These are phyloP conservation scores for Schizochytrium sp. DNA, from an alignment of 108 stramenopile genomes.

Conservation along the genomic window DNA sequence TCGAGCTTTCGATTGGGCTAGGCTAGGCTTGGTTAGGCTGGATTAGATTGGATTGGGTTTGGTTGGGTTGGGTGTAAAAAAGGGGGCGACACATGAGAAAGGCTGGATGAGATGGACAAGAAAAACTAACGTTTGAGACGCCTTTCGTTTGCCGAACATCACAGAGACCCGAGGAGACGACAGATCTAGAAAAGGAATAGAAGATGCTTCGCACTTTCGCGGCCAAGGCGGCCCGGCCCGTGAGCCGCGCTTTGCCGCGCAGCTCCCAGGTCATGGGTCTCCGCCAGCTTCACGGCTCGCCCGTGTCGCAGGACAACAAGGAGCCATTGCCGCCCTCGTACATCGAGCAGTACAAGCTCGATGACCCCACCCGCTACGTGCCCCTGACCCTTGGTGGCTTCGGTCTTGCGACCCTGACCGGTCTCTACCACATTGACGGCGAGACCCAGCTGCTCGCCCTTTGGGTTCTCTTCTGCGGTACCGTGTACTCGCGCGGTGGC, in stretches of 20 bases:
- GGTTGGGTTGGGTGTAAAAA: no score
- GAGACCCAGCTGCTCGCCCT: constrained; percentile 14
- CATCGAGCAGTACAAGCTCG: constrained; percentile 16
- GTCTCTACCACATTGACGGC: constrained; percentile 7
- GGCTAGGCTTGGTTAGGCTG: no score
- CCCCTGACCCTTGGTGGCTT: constrained; percentile 6
- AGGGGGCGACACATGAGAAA: no score
- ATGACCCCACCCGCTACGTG: neutral
- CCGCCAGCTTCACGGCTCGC: neutral
- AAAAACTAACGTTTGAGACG: neutral
- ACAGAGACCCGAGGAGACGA: neutral
- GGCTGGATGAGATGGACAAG: no score
- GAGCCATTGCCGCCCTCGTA: neutral
- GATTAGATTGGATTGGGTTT: no score
- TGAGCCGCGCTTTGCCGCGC: neutral
- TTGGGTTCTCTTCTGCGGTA: constrained; percentile 15
- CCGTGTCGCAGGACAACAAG: neutral
- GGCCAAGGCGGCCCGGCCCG: neutral
- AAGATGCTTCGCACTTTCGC: neutral
- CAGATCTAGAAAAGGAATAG: neutral
- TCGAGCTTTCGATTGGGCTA: no score
- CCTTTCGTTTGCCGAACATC: neutral
- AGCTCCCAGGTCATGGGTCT: neutral
- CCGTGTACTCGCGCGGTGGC: constrained; percentile 7
- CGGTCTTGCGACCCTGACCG: neutral